Base-by-base conservation (phyloP, 2,329 filamentous ascomycete species). In the Macroventuria anomochaeta region DNA sequence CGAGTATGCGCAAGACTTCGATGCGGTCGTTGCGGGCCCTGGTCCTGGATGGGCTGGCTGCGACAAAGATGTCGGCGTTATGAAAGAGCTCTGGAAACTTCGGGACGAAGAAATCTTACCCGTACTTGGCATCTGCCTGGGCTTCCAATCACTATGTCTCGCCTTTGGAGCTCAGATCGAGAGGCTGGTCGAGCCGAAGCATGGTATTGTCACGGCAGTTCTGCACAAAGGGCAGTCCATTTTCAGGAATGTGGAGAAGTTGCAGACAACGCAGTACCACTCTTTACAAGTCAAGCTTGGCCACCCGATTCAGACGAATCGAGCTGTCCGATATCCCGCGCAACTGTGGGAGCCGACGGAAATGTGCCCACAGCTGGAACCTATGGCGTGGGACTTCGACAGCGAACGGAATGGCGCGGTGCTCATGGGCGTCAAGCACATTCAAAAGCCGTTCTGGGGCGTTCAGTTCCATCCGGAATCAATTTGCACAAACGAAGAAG, bases 381-480 rank as follows among this genome's bases (percentile, higher is more conserved):
- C 79, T 3, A 54, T 81, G n/a, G 79, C 79, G 11, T 81, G 79
- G 79, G 77, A 79, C 46, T 69, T 78, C 15, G 75, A 76, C 51
- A 75, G 76, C 51, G 60, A 67, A 5, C 50, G 41, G 0, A 86
- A 86, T 58, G 81, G 78, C 1, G 71, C 76, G n/a, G 79, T 92
- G 3, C 74, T 95, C n/a, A 96, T 96, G 90, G 90, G 84, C 0
- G 85, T 88, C 13, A 84, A 81, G 58, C 91, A 96, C 71, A 75
- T 71, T 15, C 68, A 59, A 1, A 87, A 85, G 60, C 92, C 93
- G 0, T 89, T 93, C 59, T 96, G 89, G 87, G 93, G 89, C 0
- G 81, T 96, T 15, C 93, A 96, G 69, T 96, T 95, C 65, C 92
- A 96, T 68, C 92, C 92, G 0, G 92, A 97, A 73, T 96, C 91